A percentile compares a stretch with the other conserved stretches of the same genome.
These are phyloP conservation scores for Diaporthe citrichinensis DNA, from an alignment of 2,329 filamentous ascomycete species.

Conservation along the genomic window DNA sequence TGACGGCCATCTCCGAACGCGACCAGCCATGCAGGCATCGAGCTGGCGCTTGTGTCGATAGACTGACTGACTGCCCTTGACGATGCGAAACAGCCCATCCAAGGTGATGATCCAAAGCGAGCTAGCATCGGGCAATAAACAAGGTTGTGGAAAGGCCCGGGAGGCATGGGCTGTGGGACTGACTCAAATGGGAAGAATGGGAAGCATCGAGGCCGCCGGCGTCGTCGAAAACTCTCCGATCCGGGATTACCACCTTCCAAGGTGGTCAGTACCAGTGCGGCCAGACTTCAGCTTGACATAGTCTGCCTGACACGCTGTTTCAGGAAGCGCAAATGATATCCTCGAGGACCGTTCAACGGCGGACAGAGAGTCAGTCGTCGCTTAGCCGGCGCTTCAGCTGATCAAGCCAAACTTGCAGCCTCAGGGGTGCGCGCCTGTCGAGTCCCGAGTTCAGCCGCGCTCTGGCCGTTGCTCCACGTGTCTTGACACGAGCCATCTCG, in stretches of 20 bases:
- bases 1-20: neutral
- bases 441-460: neutral
- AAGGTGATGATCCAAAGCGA: neutral
- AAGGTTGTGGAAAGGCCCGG: conserved; percentile 21
- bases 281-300: neutral
- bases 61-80: conserved; percentile 10
- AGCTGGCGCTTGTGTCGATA: neutral
- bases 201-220: neutral
- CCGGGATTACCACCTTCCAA: neutral
- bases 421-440: conserved; percentile 8
- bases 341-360: neutral
- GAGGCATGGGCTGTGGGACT: neutral
- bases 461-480: conserved; percentile 15
- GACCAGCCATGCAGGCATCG: neutral
- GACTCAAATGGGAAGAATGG: conserved; percentile 18
- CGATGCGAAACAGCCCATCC: conserved; percentile 14
- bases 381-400: conserved; percentile 1
- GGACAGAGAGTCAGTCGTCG: conserved; percentile 18
- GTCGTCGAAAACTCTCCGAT: conserved; percentile 22
- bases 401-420: neutral
- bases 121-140: conserved; percentile 32
- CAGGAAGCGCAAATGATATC: neutral
- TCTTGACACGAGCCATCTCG: neutral
- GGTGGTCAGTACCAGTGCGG: neutral
- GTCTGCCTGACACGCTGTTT: conserved; percentile 14